Evolutionary conservation across 805 yeast genomes (phyloP).

Genomic region (Saccharomycopsis fermentans): DNA sequence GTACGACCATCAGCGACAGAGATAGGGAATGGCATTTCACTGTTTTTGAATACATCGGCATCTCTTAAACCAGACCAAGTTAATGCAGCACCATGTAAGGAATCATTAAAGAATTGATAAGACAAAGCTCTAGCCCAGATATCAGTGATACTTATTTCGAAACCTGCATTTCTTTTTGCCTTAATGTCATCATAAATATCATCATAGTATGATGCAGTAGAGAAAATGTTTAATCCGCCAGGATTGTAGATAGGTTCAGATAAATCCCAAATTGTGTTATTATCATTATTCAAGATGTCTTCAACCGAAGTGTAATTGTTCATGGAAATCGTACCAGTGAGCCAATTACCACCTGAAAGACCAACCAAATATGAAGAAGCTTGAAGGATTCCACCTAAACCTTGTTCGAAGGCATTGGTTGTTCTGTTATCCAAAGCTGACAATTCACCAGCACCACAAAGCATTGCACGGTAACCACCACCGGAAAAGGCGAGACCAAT

Average conservation of each 20-base stretch:
- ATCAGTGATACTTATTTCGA: constrained; percentile 57
- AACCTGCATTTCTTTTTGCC: constrained; percentile 53
- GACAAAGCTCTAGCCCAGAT: constrained; percentile 73
- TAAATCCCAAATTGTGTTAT: constrained; percentile 58
- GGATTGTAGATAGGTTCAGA: constrained; percentile 49
- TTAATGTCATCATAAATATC: constrained; percentile 43
- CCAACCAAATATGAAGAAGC: constrained; percentile 64
- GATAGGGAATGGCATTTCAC: constrained; percentile 66
- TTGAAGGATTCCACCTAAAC: constrained; percentile 68
- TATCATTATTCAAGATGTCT: constrained; percentile 36
- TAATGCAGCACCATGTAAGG: constrained; percentile 55
- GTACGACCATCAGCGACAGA: constrained; percentile 54
- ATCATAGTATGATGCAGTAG: constrained; percentile 43
- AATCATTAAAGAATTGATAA: constrained; percentile 54
- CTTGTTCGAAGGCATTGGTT: constrained; percentile 38
- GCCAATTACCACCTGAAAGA: constrained; percentile 81
- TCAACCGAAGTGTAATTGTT: constrained; percentile 69
- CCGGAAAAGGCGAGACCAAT: constrained; percentile 65
- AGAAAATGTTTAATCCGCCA: constrained; percentile 49
- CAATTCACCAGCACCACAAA: constrained; percentile 74
- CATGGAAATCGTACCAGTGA: constrained; percentile 54
- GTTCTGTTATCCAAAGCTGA: constrained; percentile 74
- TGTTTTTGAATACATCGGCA: constrained; percentile 48
- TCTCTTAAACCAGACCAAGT: constrained; percentile 49
- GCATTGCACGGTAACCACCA: constrained; percentile 88